Evolutionary conservation across 73 alveolate species (phyloP).

Genomic region (Symbiodinium pilosum): DNA sequence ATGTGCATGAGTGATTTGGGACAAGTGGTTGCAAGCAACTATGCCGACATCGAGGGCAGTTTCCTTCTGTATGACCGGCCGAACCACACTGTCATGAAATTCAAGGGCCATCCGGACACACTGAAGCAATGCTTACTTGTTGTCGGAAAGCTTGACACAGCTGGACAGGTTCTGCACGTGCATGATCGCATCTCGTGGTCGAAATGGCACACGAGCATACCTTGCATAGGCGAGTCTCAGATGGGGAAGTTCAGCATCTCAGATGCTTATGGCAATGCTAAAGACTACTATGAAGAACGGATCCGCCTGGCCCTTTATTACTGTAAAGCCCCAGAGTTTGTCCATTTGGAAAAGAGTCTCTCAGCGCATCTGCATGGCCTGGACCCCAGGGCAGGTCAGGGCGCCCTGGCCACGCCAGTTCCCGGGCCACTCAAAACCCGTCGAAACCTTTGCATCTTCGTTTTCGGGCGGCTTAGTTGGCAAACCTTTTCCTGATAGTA

Average conservation of each 20-base stretch:
- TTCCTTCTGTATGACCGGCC: slow-evolving; percentile 11
- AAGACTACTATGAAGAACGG: slow-evolving; percentile 19
- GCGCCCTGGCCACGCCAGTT: slow-evolving; percentile 41
- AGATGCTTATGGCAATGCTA: slow-evolving; percentile 71
- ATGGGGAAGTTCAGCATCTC: slow-evolving; percentile 77
- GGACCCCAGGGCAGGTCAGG: slow-evolving; percentile 50
- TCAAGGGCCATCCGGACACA: slow-evolving; percentile 54
- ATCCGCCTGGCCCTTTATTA: slow-evolving; percentile 83
- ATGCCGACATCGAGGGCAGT: slow-evolving; percentile 69
- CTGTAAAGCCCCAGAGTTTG: slow-evolving; percentile 44
- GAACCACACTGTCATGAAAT: neutral
- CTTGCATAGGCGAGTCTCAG: slow-evolving; percentile 88
- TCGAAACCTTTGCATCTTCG: slow-evolving; percentile 75
- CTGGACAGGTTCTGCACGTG: neutral
- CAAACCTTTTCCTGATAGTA: too few species aligned
- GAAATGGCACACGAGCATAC: slow-evolving; percentile 90
- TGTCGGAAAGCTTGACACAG: slow-evolving; percentile 43
- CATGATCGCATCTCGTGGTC: slow-evolving; percentile 50
- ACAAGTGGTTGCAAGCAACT: slow-evolving; percentile 20
- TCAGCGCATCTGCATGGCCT: slow-evolving; percentile 47
- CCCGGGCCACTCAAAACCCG: neutral
- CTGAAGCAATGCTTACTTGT: slow-evolving; percentile 77
- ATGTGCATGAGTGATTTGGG: slow-evolving; percentile 90
- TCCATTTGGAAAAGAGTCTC: slow-evolving; percentile 28
- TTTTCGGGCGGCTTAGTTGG: too few species aligned